Evolutionary conservation across 1,284 basidiomycete species (phyloP), one percentile per base, ranked within the genome.

Genomic region (Ceratobasidium sp.): DNA sequence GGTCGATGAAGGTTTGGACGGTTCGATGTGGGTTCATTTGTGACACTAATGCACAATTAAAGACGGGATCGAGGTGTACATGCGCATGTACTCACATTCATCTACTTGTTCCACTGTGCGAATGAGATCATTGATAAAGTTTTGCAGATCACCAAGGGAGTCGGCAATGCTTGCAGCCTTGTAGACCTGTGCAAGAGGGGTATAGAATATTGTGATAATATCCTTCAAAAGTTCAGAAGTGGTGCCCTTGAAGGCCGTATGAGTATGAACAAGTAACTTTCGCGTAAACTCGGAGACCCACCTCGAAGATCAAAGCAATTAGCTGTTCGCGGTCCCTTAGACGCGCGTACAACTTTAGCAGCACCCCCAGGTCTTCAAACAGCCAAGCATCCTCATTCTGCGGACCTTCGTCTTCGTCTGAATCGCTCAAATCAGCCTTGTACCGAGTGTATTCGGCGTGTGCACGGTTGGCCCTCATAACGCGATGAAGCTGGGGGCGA

Each of bases 131-230:
- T 94, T 97, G 81, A 99, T 90, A 83, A 99, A 99, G 78, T 89
- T 94, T 84, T 99, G 98, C 71, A 99, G 82, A 82, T 99, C 98
- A 46, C 91, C 88, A 1, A 99, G 83, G 1, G 96, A 98, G 82
- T 99, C 97, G 11, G 95, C 93, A 75, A 99, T 98, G 82, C 95
- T 98, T 4, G 98, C 98, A 3, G 97, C 97, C 82, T 95, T 93
- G 86, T 99, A 99, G 1, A 99, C 98, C 81, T 97, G 95, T 0
- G 98, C 98, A n/a, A 99, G 87, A 0, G 98, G 98, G 0, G 97
- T 86, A 84, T 99, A 99, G 84, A 99, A 99, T 78, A 99, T 99
- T 13, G 98, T 99, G 81, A 99, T 96, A 78, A 99, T 99, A 83
- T 99, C 98, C 84, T 97, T 99, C 81, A 99, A 86, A 52, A 99